Percentiles rank a stretch among this genome's conserved stretches.
phyloP scores from a whole-genome alignment of 1,139 yeast genomes.

The Debaryomyces singareniensis region DNA sequence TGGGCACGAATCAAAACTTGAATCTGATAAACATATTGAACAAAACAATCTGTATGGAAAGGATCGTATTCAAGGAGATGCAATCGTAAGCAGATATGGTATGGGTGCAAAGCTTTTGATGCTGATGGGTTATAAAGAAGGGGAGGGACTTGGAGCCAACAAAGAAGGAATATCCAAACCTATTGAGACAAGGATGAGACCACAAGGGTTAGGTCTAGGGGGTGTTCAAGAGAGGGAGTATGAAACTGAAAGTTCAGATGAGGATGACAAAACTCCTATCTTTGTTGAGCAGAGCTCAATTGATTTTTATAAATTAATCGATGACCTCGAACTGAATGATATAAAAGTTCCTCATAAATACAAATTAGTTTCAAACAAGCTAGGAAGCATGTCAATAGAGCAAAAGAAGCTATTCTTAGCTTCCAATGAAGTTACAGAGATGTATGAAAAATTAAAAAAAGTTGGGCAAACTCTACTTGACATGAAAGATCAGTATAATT shows the following conservation, averaged over 20 bases:
- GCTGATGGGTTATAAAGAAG: slow-evolving; percentile 83
- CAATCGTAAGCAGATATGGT: slow-evolving; percentile 55
- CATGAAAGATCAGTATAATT: too few species aligned
- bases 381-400: not conserved
- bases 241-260: slow-evolving; percentile 13
- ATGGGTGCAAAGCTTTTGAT: slow-evolving; percentile 76
- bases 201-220: slow-evolving; percentile 72
- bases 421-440: too few species aligned
- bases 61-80: not conserved
- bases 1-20: too few species aligned
- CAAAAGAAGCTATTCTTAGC: too few species aligned
- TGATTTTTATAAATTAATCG: slow-evolving; percentile 19
- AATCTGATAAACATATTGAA: too few species aligned
- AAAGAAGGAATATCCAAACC: slow-evolving; percentile 76
- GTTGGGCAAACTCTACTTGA: too few species aligned
- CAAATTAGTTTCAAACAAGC: slow-evolving; percentile 19
- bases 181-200: slow-evolving; percentile 61
- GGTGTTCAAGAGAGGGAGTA: slow-evolving; percentile 35
- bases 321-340: slow-evolving; percentile 20
- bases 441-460: too few species aligned
- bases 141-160: slow-evolving; percentile 71
- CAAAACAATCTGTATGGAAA: not conserved
- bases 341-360: slow-evolving; percentile 21
- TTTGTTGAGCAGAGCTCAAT: slow-evolving; percentile 4
- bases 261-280: slow-evolving; percentile 5